These are phyloP conservation scores for Poteriospumella lacustris DNA, from an alignment of 108 stramenopile genomes.

Conservation along the genomic window DNA sequence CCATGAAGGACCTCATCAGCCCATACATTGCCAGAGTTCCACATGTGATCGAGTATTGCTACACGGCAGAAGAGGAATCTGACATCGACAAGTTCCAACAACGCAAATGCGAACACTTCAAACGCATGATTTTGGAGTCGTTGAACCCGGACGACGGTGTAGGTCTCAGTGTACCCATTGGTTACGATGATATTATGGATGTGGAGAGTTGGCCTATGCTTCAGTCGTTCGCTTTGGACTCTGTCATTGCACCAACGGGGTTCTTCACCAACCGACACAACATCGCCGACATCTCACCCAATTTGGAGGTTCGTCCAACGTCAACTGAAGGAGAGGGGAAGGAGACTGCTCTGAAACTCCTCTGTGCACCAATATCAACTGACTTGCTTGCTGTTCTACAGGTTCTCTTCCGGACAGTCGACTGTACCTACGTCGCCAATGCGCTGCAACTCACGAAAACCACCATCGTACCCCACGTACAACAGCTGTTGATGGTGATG, in stretches of 20 bases:
- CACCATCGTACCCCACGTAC: not conserved
- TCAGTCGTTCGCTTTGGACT: slow-evolving; percentile 20
- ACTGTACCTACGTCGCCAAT: slow-evolving; percentile 9
- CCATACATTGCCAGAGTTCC: not conserved
- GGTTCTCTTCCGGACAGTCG: slow-evolving; percentile 20
- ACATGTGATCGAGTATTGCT: not conserved
- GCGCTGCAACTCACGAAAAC: not conserved
- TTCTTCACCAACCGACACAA: slow-evolving; percentile 22
- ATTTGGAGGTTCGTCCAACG: not conserved
- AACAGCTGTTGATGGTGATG: not conserved
- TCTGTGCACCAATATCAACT: not conserved
- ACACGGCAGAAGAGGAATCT: not conserved
- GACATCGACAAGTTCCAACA: not conserved
- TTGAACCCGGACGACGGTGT: not conserved
- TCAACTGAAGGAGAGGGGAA: too few relatives aligned
- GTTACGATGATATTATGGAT: slow-evolving; percentile 29
- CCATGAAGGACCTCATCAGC: not conserved
- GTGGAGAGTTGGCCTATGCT: slow-evolving; percentile 25
- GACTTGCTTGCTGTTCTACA: not conserved
- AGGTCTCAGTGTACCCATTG: slow-evolving; percentile 11
- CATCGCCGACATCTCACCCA: not conserved
- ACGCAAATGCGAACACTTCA: slow-evolving; percentile 17
- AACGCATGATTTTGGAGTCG: slow-evolving; percentile 18
- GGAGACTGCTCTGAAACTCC: too few relatives aligned
- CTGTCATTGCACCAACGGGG: not conserved